A percentile compares a stretch with the other conserved stretches of the same genome.
phyloP scores from a whole-genome alignment of 345 rosid species.

The Sisymbrium altissimum region DNA sequence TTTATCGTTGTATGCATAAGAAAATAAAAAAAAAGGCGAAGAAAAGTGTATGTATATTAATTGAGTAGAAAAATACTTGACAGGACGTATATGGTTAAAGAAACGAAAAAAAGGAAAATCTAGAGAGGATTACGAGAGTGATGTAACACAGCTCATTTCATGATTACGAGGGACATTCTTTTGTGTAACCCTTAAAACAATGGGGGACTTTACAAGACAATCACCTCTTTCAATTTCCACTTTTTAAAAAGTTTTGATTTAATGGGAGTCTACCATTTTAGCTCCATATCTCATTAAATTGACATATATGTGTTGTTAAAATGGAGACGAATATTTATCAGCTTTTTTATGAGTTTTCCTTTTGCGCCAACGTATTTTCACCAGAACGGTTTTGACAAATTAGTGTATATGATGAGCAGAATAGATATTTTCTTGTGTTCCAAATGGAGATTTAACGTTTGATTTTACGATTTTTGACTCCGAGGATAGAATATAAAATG shows the following conservation, averaged over 20 bases:
- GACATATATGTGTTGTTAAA: neutral
- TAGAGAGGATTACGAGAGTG: slow-evolving; percentile 9
- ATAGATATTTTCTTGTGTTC: neutral
- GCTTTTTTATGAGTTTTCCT: neutral
- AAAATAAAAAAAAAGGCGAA: neutral
- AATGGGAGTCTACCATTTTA: neutral
- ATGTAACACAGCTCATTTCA: slow-evolving; percentile 32
- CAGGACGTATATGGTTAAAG: slow-evolving; percentile 13
- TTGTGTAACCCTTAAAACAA: slow-evolving; percentile 25
- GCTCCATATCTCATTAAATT: neutral
- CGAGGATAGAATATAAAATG: neutral
- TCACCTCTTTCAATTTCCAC: slow-evolving; percentile 12
- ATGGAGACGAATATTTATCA: neutral
- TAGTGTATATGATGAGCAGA: neutral
- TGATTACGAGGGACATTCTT: slow-evolving; percentile 35
- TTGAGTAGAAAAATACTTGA: slow-evolving; percentile 4
- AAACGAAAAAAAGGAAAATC: neutral
- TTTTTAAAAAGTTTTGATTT: neutral
- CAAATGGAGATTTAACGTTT: slow-evolving; percentile 11
- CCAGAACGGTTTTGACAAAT: too few relatives aligned
- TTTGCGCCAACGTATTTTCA: too few relatives aligned
- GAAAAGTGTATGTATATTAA: neutral
- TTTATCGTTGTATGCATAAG: neutral
- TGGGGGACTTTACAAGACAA: slow-evolving; percentile 26
- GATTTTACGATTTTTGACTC: slow-evolving; percentile 1